Evolutionary conservation across 306 rosid species (phyloP), one percentile per base, ranked within the genome.

Genomic region (Prinsepia uniflora): DNA sequence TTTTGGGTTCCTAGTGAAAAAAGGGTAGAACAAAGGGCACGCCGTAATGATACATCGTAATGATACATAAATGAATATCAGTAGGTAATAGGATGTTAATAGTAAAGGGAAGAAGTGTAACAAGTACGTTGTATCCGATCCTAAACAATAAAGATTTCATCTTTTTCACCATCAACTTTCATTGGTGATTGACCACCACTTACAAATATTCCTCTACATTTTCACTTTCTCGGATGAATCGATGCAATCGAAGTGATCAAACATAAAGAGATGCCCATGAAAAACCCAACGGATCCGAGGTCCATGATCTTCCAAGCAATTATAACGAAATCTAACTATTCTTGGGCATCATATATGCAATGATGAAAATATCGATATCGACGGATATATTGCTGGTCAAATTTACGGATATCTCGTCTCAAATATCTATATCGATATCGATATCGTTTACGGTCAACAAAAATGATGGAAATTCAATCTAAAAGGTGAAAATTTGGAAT

Each of bases 1-100:
- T 94, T 74, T 78, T 87, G 63, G 54, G 73, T 13, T 86, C 92
- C 30, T 86, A 88, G 81, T 3, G 13, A 13, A n/a, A 9, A 44
- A 18, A 18, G 30, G 7, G 34, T 40, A 42, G 12, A 19, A 53
- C 49, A 13, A 13, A 13, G 15, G 24, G 59, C 18, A 36, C 43
- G 40, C 24, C 57, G 55, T 43, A 70, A 48, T 30, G 4, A 47
- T 39, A 7, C n/a, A n/a, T n/a, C n/a, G n/a, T n/a, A n/a, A n/a
- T n/a, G 3, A 52, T 3, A 36, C n/a, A n/a, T n/a, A 17, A 6
- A 11, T 11, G 18, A 59, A 30, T 30, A 13, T 13, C 11, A 30
- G 14, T 30, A 58, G 0, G 62, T 10, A n/a, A 22, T 40, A 11
- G 18, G 24, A 61, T 61, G 24, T 61, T 1, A n/a, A n/a, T 42